These are phyloP conservation scores for Hortiboletus flavorubellus DNA, from an alignment of 768 basidiomycete genomes.

Conservation along the genomic window DNA sequence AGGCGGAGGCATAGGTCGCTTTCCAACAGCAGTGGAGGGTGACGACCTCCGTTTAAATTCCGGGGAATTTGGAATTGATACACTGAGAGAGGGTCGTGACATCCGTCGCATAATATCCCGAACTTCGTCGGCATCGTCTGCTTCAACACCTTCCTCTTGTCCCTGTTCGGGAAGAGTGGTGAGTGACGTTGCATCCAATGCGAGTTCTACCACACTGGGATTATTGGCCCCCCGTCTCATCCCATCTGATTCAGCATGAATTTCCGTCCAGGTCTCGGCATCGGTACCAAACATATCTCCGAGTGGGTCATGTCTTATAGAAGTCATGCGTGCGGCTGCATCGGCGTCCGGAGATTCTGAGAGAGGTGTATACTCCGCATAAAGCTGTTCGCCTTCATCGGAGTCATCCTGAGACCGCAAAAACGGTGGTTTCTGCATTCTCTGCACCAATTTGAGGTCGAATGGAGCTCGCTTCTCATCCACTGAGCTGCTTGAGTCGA, in stretches of 20 bases:
- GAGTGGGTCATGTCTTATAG: conserved; percentile 46
- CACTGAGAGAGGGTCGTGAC: conserved; percentile 32
- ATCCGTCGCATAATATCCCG: conserved; percentile 39
- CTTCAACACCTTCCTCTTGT: conserved; percentile 30
- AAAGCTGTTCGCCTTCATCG: conserved; percentile 29
- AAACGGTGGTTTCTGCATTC: conserved; percentile 41
- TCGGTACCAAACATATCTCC: conserved; percentile 66
- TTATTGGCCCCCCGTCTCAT: conserved; percentile 22
- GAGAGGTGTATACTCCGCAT: conserved; percentile 28
- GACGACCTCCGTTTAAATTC: conserved; percentile 36
- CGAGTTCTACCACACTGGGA: conserved; percentile 51
- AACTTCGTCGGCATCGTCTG: conserved; percentile 32
- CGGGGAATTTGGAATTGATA: conserved; percentile 43
- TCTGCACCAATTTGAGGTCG: conserved; percentile 49
- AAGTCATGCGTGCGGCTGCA: conserved; percentile 37
- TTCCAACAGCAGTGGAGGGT: conserved; percentile 27
- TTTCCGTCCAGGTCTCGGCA: conserved; percentile 57
- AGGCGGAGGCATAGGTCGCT: conserved; percentile 56
- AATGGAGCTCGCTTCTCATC: conserved; percentile 40
- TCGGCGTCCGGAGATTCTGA: conserved; percentile 29
- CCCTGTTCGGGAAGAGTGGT: conserved; percentile 25
- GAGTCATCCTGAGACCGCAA: conserved; percentile 24
- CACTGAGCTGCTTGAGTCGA: conserved; percentile 20
- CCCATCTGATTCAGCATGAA: conserved; percentile 38
- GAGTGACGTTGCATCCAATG: conserved; percentile 44